Evolutionary conservation across 2,329 filamentous ascomycete species (phyloP).

Genomic region (Fusarium redolens): DNA sequence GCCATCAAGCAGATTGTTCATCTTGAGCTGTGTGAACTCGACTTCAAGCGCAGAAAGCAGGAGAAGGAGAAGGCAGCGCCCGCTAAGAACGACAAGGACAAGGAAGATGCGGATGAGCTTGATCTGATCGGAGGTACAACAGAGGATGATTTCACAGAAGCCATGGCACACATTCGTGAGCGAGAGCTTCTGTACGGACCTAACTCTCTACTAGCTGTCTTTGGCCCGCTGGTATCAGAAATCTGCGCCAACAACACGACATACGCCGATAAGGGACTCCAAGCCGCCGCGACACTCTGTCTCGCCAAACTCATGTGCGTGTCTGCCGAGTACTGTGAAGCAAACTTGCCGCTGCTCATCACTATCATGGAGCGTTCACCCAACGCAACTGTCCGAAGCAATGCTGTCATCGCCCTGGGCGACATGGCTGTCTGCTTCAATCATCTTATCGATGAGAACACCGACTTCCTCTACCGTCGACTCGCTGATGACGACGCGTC

Average conservation of each 20-base stretch:
- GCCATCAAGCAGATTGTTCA: slow-evolving; percentile 99
- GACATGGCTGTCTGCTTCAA: slow-evolving; percentile 99
- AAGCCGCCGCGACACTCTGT: slow-evolving; percentile 92
- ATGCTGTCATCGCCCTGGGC: slow-evolving; percentile 94
- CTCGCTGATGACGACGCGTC: slow-evolving; percentile 88
- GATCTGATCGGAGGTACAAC: slow-evolving; percentile 97
- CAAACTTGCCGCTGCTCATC: slow-evolving; percentile 90
- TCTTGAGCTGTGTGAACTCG: slow-evolving; percentile 94
- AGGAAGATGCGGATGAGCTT: slow-evolving; percentile 83
- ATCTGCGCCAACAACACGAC: slow-evolving; percentile 95
- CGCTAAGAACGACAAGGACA: slow-evolving; percentile 62
- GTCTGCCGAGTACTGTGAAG: slow-evolving; percentile 94
- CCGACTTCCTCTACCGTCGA: slow-evolving; percentile 94
- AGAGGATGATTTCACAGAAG: slow-evolving; percentile 91
- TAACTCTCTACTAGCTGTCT: slow-evolving; percentile 86
- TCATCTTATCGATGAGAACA: slow-evolving; percentile 98
- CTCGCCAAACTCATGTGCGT: slow-evolving; percentile 99
- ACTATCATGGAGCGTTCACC: slow-evolving; percentile 97
- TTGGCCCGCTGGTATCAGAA: slow-evolving; percentile 90
- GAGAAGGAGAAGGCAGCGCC: slow-evolving; percentile 79
- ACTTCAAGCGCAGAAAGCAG: slow-evolving; percentile 96
- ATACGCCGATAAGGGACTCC: slow-evolving; percentile 89
- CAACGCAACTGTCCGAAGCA: slow-evolving; percentile 92
- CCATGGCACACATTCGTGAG: slow-evolving; percentile 85
- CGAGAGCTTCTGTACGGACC: slow-evolving; percentile 85